Conservation (phyloP, 2,329 filamentous ascomycete species). For the Helotiales sp. region DNA sequence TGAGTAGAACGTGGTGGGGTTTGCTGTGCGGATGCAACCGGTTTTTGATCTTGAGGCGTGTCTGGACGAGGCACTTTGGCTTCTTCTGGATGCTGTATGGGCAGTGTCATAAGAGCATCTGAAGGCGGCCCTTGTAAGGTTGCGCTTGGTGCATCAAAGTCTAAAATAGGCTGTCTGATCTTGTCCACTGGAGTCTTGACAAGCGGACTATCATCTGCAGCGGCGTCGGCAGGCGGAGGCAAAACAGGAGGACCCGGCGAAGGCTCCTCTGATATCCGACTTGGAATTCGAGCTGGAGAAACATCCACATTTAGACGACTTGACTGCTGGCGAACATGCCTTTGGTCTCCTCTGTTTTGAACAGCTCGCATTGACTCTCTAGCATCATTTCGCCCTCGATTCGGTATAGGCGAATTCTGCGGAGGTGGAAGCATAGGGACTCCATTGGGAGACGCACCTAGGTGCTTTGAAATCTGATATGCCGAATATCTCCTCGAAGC, state of each 20-base stretch:
- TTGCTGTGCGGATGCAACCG: constrained; percentile 23
- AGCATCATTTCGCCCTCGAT: constrained; percentile 76
- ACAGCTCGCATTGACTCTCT: constrained; percentile 83
- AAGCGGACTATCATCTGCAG: constrained; percentile 41
- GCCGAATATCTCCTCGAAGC: constrained; percentile 93
- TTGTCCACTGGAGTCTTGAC: constrained; percentile 69
- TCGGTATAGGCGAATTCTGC: constrained; percentile 82
- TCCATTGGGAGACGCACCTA: constrained; percentile 79
- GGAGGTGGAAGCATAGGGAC: constrained; percentile 86
- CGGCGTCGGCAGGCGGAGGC: constrained; percentile 46
- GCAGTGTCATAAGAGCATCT: constrained; percentile 49
- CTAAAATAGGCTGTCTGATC: constrained; percentile 32
- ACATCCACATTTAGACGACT: constrained; percentile 58
- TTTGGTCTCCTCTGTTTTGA: constrained; percentile 60
- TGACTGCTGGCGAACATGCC: constrained; percentile 51
- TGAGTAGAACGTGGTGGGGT: constrained; percentile 51
- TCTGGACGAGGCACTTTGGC: constrained; percentile 25
- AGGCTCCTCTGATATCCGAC: constrained; percentile 63
- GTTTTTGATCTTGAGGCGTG: constrained; percentile 24
- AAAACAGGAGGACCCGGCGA: constrained; percentile 34
- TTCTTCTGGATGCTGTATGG: constrained; percentile 18
- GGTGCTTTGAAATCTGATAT: constrained; percentile 94
- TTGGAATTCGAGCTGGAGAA: constrained; percentile 64
- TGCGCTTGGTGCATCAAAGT: constrained; percentile 52
- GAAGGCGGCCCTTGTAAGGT: constrained; percentile 63